Evolutionary conservation across 108 stramenopile species (phyloP), one percentile per base, ranked within the genome.

Genomic region (Asterionellopsis glacialis): DNA sequence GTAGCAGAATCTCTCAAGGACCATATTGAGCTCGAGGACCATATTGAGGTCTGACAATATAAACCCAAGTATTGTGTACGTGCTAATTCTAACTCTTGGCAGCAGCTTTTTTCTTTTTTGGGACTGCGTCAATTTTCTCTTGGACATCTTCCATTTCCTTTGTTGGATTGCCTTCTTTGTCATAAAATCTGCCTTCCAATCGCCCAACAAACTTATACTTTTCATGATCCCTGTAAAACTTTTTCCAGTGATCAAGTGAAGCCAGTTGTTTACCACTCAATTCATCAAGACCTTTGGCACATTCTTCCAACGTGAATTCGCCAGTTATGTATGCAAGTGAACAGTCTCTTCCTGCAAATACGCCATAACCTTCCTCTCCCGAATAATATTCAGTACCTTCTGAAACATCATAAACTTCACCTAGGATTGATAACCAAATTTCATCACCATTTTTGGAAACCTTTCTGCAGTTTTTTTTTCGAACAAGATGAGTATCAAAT

Each of bases 401-500:
- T 23, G 90, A 77, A 26, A 91, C 90, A 61, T 91, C 83, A 43
- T 77, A 91, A 27, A 91, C 81, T 70, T 84, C 71, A n/a, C 90
- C 90, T 39, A 88, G 21, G 14, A 91, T 69, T 38, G 81, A 78
- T 16, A 91, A 63, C 82, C 84, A 91, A 26, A 88, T 77, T 13
- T 57, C 66, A 2, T 65, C 54, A 53, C 63, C 33, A 33, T 5
- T 2, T 33, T 33, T 33, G 5, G 33, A 33, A 5, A 33, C 33
- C 7, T 33, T 33, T 7, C 33, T 33, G 7, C 7, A 5, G 2
- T 33, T 7, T 7, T 2, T 33, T 33, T 33, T 33, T 33, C 33
- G 7, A 33, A 33, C 33, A 33, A 33, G 33, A 33, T 5, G 7
- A 33, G 7, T 7, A 33, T 33, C 33, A 5, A 33, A 2, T 33